Percentiles rank a stretch among this genome's conserved stretches.
phyloP scores from a whole-genome alignment of 306 rosid species.

The Gynostemma pentaphyllum region DNA sequence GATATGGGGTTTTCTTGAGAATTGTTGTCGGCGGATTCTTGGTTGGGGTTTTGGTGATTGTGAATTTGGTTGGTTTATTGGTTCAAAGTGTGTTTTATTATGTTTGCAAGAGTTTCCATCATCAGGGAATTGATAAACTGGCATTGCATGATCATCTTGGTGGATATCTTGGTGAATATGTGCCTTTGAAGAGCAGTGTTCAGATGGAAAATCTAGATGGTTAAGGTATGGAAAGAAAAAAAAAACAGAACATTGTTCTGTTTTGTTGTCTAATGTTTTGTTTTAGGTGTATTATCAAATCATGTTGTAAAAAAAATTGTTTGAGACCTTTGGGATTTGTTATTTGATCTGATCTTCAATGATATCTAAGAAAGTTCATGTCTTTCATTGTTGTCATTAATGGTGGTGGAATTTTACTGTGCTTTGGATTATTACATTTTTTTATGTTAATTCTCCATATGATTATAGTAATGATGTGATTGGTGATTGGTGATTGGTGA shows the following conservation, averaged over 20 bases:
- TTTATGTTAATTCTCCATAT: neutral
- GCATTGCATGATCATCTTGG: slow-evolving; percentile 90
- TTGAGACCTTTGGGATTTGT: neutral
- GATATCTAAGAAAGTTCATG: neutral
- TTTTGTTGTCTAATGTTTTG: slow-evolving; percentile 32
- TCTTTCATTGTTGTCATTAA: too few relatives aligned
- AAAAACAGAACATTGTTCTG: too few relatives aligned
- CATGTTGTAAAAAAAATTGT: neutral
- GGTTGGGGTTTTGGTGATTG: slow-evolving; percentile 79
- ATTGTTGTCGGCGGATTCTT: slow-evolving; percentile 76
- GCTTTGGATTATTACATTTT: neutral
- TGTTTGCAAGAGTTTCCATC: slow-evolving; percentile 87
- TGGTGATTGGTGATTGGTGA: neutral
- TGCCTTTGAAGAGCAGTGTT: slow-evolving; percentile 89
- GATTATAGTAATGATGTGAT: neutral
- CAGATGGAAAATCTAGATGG: slow-evolving; percentile 83
- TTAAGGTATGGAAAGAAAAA: slow-evolving; percentile 18
- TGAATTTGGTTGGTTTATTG: slow-evolving; percentile 70
- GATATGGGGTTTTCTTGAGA: slow-evolving; percentile 41
- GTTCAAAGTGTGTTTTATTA: slow-evolving; percentile 91
- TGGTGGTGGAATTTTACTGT: neutral
- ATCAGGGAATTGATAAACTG: slow-evolving; percentile 78
- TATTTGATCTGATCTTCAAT: neutral
- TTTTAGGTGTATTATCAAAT: neutral
- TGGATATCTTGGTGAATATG: slow-evolving; percentile 94